Evolutionary conservation across 345 rosid genomes (phyloP), one percentile per base, ranked within the genome.

Genomic region (Gossypium stocksii): DNA sequence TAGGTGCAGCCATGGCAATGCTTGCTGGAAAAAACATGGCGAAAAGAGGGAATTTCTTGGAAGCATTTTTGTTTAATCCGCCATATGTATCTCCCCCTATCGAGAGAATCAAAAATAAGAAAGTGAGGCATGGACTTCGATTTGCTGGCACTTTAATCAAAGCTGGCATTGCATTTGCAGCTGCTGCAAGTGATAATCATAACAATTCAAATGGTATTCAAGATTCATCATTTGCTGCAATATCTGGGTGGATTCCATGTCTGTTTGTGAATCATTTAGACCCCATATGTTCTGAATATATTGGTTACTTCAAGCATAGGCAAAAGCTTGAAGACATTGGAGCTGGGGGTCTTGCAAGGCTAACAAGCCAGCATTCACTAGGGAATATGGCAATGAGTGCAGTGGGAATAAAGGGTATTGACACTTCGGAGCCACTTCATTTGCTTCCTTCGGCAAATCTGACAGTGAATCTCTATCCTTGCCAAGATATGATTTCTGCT

Each of bases 251-350:
- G 98, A 71, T 86, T 43, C 98, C 96, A 1, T 68, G 73, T 71
- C 63, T 91, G 0, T 89, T 77, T 57, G 91, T 93, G 73, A 87
- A 92, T 74, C 87, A 80, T 0, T 80, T 49, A 0, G 98, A 94
- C 74, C 86, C 84, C 58, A 45, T 92, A 14, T 86, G 98, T 76
- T 84, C 96, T 0, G 98, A 87, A 79, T 94, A 85, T 45, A 75
- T 90, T 1, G 97, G 97, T 7, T 88, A 92, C 73, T 92, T 92
- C 45, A 90, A 89, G 66, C 98, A 91, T 62, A 80, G 96, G 78
- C 86, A 86, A 71, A 87, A 80, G 83, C 91, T 94, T 97, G 88
- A 89, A 80, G 89, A 87, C 43, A 81, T 89, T 0, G 98, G 98
- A 20, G 87, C 82, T 1, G 93, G 98, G 12, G 83, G 71, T 27